A percentile compares a stretch with the other conserved stretches of the same genome.
phyloP scores from a whole-genome alignment of 1,284 basidiomycete species.

The Schizophyllum amplum region DNA sequence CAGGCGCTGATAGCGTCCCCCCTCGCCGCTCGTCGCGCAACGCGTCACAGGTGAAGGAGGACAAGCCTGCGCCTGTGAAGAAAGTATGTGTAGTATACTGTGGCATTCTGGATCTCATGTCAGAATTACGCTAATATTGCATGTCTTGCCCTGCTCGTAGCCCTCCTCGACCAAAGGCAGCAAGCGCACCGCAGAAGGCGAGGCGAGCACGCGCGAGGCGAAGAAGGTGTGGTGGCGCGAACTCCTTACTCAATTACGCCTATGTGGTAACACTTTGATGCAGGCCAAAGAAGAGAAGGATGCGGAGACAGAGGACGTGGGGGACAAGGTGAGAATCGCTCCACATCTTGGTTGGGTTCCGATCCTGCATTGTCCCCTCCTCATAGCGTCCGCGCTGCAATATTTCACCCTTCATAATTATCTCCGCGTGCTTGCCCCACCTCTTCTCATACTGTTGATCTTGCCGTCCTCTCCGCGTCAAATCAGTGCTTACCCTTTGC shows the following conservation, averaged over 20 bases:
- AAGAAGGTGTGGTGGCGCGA: neutral
- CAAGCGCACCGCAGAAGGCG: neutral
- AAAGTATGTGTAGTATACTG: constrained; percentile 11
- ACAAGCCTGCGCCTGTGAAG: constrained; percentile 16
- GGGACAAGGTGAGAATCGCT: neutral
- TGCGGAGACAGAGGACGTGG: constrained; percentile 1
- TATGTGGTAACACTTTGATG: neutral
- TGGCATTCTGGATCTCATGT: neutral
- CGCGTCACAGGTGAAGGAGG: constrained; percentile 30
- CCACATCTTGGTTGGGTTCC: too few species aligned
- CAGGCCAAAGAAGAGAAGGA: constrained; percentile 24
- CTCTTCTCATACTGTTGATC: too few species aligned
- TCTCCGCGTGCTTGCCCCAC: too few species aligned
- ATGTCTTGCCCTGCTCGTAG: constrained; percentile 4
- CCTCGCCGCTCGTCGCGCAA: constrained; percentile 42
- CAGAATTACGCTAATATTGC: neutral
- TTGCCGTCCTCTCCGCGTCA: too few species aligned
- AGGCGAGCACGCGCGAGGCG: neutral
- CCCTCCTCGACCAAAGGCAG: neutral
- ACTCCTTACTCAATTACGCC: neutral
- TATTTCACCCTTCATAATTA: too few species aligned
- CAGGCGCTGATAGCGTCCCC: constrained; percentile 13
- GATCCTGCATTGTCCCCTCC: neutral
- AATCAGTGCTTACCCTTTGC: too few species aligned
- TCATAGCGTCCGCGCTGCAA: neutral